A percentile compares a stretch with the other conserved stretches of the same genome.
These are phyloP conservation scores for Stenocarpella maydis DNA, from an alignment of 2,329 filamentous ascomycete genomes.

Conservation along the genomic window DNA sequence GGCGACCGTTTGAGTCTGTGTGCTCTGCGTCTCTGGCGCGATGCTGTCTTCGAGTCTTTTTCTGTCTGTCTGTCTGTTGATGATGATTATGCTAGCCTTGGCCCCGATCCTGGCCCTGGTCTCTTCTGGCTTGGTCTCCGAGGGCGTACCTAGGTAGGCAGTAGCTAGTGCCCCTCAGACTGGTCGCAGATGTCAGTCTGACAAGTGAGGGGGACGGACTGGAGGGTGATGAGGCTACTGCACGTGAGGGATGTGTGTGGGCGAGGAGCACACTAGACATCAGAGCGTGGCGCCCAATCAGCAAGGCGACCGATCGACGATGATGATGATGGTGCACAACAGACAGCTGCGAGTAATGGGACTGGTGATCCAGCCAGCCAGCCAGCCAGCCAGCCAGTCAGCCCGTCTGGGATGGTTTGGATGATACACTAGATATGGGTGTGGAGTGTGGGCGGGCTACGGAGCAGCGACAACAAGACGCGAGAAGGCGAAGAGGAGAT, in stretches of 20 bases:
- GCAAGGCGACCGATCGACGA: not conserved
- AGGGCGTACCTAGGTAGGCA: not conserved
- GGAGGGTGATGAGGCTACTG: not conserved
- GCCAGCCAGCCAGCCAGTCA: not conserved
- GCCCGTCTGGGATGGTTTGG: no score
- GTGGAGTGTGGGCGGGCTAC: not conserved
- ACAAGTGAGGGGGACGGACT: constrained; percentile 11
- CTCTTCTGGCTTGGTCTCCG: not conserved
- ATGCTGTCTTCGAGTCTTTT: not conserved
- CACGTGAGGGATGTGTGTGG: not conserved
- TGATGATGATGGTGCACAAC: not conserved
- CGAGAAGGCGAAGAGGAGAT: constrained; percentile 5
- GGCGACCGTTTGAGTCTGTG: constrained; percentile 31
- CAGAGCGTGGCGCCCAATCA: not conserved
- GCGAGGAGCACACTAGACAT: constrained; percentile 1
- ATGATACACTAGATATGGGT: not conserved
- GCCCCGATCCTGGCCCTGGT: not conserved
- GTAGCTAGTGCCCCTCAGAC: constrained; percentile 18
- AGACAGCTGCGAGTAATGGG: no score
- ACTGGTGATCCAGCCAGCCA: not conserved
- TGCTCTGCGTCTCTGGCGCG: constrained; percentile 11
- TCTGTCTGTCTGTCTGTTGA: no score
- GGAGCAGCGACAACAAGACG: not conserved
- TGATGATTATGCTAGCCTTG: not conserved
- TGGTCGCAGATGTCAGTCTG: constrained; percentile 24